Percentiles rank a stretch among this genome's conserved stretches.
Conservation (phyloP, 345 rosid species). For the Luvunga scandens region DNA sequence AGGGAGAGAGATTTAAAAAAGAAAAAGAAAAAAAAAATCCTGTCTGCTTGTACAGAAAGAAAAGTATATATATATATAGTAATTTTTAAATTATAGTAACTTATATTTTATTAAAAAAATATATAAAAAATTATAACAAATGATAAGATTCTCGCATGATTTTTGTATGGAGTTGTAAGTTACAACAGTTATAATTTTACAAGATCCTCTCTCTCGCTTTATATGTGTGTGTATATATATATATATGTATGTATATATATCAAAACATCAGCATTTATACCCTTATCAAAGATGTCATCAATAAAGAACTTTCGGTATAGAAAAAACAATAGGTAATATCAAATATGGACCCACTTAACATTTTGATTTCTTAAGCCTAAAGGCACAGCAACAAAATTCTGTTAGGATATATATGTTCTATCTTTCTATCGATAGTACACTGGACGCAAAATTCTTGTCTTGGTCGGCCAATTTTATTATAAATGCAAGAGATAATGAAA, state of each 20-base stretch:
- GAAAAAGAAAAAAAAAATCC: fast-evolving
- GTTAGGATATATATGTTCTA: neutral
- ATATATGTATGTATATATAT: neutral
- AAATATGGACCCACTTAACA: neutral
- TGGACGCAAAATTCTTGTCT: neutral
- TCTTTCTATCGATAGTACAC: neutral
- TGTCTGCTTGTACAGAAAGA: neutral
- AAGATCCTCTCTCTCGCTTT: no score
- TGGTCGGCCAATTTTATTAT: neutral
- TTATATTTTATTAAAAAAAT: no score
- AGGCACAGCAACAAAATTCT: neutral
- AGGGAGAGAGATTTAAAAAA: neutral
- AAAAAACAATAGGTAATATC: neutral
- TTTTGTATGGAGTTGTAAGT: no score
- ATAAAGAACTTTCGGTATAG: slow-evolving; percentile 17
- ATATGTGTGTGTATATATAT: no score
- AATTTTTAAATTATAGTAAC: no score
- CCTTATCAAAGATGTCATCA: slow-evolving; percentile 13
- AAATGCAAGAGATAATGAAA: neutral
- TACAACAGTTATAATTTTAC: no score
- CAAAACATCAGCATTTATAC: slow-evolving; percentile 14
- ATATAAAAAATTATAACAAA: no score
- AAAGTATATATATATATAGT: neutral
- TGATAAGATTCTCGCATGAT: no score
- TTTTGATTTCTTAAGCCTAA: neutral